These are phyloP conservation scores for Quercus phellos DNA, from an alignment of 331 rosid genomes.

Conservation along the genomic window DNA sequence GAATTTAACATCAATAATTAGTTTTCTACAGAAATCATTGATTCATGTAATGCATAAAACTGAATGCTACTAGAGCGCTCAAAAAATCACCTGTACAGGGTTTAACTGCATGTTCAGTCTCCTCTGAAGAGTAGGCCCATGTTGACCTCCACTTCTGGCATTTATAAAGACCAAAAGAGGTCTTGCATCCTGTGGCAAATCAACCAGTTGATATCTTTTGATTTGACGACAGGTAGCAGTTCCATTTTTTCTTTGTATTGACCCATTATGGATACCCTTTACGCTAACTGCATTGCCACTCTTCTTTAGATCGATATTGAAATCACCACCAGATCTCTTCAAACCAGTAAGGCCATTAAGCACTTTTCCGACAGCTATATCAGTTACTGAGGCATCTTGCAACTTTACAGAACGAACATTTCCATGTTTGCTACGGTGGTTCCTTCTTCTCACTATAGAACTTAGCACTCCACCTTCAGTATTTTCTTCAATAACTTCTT, in stretches of 20 bases:
- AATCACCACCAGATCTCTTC: constrained; percentile 42
- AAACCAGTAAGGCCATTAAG: constrained; percentile 42
- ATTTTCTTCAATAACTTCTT: constrained; percentile 46
- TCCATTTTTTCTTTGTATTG: constrained; percentile 27
- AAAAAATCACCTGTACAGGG: constrained; percentile 61
- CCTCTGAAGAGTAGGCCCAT: constrained; percentile 63
- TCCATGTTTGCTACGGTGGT: constrained; percentile 40
- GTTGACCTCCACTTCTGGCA: constrained; percentile 71
- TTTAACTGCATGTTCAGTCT: constrained; percentile 69
- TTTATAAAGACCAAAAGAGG: constrained; percentile 78
- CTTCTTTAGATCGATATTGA: constrained; percentile 21
- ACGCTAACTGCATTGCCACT: constrained; percentile 15
- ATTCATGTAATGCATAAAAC: constrained; percentile 2
- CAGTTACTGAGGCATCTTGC: constrained; percentile 27
- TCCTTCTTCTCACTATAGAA: constrained; percentile 48
- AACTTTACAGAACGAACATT: constrained; percentile 26
- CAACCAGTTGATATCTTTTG: constrained; percentile 51
- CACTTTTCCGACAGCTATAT: constrained; percentile 38
- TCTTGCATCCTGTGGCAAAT: constrained; percentile 57
- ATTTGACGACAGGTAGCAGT: constrained; percentile 20
- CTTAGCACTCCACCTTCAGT: constrained; percentile 30
- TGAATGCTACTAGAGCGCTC: background rate
- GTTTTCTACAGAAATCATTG: constrained; percentile 7
- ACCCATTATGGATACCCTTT: constrained; percentile 22
- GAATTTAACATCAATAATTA: no score